These are phyloP conservation scores for Vitis rupestris DNA, from an alignment of 164 flowering plant genomes.

Conservation along the genomic window DNA sequence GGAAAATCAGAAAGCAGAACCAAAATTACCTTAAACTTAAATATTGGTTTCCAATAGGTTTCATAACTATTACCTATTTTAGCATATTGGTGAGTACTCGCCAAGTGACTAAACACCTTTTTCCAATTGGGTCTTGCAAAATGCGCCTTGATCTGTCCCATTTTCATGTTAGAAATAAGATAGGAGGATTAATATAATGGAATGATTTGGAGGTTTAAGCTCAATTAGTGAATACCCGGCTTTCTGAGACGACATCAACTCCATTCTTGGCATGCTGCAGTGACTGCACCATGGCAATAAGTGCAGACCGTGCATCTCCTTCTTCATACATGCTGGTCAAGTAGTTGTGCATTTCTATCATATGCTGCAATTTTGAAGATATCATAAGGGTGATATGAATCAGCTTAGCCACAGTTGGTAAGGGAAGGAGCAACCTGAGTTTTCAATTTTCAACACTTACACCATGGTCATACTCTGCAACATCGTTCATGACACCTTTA, in stretches of 20 bases:
- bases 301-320: conserved; percentile 97
- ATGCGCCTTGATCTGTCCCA: conserved; percentile 79
- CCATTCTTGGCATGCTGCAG: conserved; percentile 92
- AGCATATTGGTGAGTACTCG: conserved; percentile 41
- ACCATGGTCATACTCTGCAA: conserved; percentile 64
- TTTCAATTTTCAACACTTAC: conserved; percentile 32
- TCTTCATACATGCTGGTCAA: conserved; percentile 92
- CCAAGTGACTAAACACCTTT: conserved; percentile 71
- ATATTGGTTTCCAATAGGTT: not conserved
- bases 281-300: conserved; percentile 87
- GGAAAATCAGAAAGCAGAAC: not conserved
- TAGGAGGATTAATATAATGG: not conserved
- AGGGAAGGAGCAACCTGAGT: not conserved
- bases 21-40: not conserved
- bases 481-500: conserved; percentile 95
- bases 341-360: conserved; percentile 95
- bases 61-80: conserved; percentile 54
- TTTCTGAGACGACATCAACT: conserved; percentile 83
- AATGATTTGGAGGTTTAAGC: not conserved
- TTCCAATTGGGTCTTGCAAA: conserved; percentile 97
- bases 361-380: conserved; percentile 39
- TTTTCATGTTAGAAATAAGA: conserved; percentile 9
- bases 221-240: conserved; percentile 49
- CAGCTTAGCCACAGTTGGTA: not conserved
- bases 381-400: not conserved